Base-by-base conservation (phyloP, 805 yeast species). In the Zygotorulaspora florentina region DNA sequence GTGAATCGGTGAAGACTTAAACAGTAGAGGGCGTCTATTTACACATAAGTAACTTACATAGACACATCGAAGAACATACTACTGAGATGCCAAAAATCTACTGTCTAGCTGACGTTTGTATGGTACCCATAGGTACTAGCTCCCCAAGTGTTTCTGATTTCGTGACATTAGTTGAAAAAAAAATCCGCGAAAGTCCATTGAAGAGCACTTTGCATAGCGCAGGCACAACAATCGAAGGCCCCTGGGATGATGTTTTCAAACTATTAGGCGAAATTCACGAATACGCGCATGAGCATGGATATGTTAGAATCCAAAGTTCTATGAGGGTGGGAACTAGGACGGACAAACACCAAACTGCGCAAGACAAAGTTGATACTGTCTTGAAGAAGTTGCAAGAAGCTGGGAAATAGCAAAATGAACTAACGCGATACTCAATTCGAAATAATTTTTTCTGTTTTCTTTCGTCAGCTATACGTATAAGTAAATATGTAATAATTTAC, bases 191-290 rank as follows among this genome's bases (percentile, higher is more conserved):
- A 18, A 77, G 85, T 26, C 82, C 78, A 2, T 68, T 88, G 44
- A 73, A 80, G 40, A 80, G 83, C 51, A 80, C 86, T 1, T 69
- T 88, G 48, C 96, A 88, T 66, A 84, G 95, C 55, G 96, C 96
- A 2, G 96, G 96, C 2, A 88, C 96, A 6, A 87, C 96, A 1
- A 81, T 85, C 55, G 80, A 85, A 57, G 96, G 96, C 1, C 89
- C 88, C n/a, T 89, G 96, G 96, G 80, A 81, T 57, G 89, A 85
- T 45, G 96, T 89, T 1, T 83, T 81, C 80, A 78, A 73, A 28
- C 67, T 87, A 43, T 83, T 88, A 56, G 96, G 96, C 7, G 76
- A 78, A 54, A 68, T 87, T 56, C 96, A 88, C 59, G 81, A 83
- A 58, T 70, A 71, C 37, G 75, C 86, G 43, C 96, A 88, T 58